These are phyloP conservation scores for Metarhizium rileyi DNA, from an alignment of 2,329 filamentous ascomycete species.

Conservation along the genomic window DNA sequence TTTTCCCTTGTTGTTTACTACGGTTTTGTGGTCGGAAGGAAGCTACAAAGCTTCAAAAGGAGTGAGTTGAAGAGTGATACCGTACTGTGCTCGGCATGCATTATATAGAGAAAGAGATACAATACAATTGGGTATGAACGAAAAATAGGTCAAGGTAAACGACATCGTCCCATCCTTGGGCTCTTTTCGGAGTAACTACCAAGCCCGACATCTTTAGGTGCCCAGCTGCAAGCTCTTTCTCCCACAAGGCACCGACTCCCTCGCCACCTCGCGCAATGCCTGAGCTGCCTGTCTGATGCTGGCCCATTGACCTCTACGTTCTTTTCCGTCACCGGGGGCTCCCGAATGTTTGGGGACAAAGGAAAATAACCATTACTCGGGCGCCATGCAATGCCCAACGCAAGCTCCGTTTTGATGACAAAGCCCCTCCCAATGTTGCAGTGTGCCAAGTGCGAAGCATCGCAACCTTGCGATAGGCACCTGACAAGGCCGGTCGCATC, in stretches of 20 bases:
- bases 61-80: not conserved
- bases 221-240: not conserved
- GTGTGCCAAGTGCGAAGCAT: not conserved
- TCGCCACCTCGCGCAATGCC: not conserved
- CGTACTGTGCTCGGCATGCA: not conserved
- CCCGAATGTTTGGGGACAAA: not conserved
- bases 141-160: too few relatives aligned
- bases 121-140: not conserved
- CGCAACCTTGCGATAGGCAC: not conserved
- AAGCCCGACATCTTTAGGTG: not conserved
- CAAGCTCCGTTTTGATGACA: conserved; percentile 2
- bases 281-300: not conserved
- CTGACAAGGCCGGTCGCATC: not conserved
- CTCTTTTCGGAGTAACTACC: too few relatives aligned
- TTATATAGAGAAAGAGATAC: not conserved
- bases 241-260: not conserved
- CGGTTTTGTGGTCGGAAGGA: not conserved
- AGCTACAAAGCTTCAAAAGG: not conserved
- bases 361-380: not conserved
- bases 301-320: not conserved
- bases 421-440: not conserved
- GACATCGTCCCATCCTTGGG: not conserved
- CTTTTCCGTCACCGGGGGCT: not conserved
- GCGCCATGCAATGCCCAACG: conserved; percentile 2
- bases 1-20: not conserved